Conservation (phyloP, 208 protist species). For the Crithidia mellificae region DNA sequence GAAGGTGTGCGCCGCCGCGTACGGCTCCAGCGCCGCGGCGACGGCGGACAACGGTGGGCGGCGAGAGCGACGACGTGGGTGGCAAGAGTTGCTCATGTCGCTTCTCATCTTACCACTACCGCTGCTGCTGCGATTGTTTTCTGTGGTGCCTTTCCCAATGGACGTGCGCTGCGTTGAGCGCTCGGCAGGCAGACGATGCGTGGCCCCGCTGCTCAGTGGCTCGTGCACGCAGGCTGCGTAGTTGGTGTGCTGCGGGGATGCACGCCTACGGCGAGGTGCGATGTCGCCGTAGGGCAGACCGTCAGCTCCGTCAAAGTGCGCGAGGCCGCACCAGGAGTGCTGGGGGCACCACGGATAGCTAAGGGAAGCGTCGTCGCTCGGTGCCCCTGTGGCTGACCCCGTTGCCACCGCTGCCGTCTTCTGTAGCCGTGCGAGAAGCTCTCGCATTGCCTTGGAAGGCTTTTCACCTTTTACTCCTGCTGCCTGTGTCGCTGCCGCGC, state of each 20-base stretch:
- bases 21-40: conserved; percentile 25
- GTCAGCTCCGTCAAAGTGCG: background rate
- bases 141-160: background rate
- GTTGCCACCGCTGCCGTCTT: background rate
- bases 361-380: background rate
- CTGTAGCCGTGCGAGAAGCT: background rate
- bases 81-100: too few relatives aligned
- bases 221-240: conserved; percentile 21
- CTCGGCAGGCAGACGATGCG: conserved; percentile 5
- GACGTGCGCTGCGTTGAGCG: background rate
- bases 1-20: conserved; percentile 31
- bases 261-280: background rate
- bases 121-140: background rate
- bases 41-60: conserved; percentile 22
- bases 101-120: too few relatives aligned
- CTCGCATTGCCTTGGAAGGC: background rate
- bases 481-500: too few relatives aligned
- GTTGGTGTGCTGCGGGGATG: background rate
- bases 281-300: background rate
- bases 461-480: too few relatives aligned
- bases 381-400: background rate
- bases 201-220: conserved; percentile 18
- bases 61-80: background rate
- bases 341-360: conserved; percentile 28
- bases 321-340: conserved; percentile 51